A percentile compares a stretch with the other conserved stretches of the same genome.
phyloP scores from a whole-genome alignment of 148 eudicot genomes.

The Chenopodium formosanum region DNA sequence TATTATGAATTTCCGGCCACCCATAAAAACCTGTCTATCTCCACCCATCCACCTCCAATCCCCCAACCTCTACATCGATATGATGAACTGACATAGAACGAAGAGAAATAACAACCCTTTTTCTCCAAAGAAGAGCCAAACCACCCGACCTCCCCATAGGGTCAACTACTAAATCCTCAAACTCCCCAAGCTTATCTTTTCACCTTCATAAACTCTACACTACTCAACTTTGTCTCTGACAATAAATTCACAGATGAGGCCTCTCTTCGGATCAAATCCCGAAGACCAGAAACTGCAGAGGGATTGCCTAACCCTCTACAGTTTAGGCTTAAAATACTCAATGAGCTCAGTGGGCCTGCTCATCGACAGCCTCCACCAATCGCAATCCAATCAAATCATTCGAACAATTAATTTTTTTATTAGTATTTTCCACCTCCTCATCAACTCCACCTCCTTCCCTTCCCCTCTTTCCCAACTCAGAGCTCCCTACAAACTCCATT shows the following conservation, averaged over 20 bases:
- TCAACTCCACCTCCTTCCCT: too few relatives aligned
- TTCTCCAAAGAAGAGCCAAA: not conserved
- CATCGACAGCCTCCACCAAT: not conserved
- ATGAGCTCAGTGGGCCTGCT: too few relatives aligned
- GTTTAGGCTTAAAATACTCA: not conserved
- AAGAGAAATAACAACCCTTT: not conserved
- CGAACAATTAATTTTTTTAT: too few relatives aligned
- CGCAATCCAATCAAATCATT: too few relatives aligned
- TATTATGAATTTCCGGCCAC: too few relatives aligned
- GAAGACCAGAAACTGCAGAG: not conserved
- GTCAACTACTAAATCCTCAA: not conserved
- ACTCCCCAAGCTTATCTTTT: not conserved
- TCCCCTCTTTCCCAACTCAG: too few relatives aligned
- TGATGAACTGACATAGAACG: not conserved
- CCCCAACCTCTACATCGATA: not conserved
- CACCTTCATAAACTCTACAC: not conserved
- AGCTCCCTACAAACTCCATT: too few relatives aligned
- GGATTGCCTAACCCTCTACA: constrained; percentile 7
- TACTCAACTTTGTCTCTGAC: not conserved
- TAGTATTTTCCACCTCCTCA: too few relatives aligned
- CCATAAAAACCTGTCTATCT: too few relatives aligned
- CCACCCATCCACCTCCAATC: too few relatives aligned
- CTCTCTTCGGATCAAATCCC: not conserved
- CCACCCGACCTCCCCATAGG: not conserved
- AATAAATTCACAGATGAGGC: not conserved